Evolutionary conservation across 1,284 basidiomycete genomes (phyloP).

Genomic region (Ustilago vetiveriae): DNA sequence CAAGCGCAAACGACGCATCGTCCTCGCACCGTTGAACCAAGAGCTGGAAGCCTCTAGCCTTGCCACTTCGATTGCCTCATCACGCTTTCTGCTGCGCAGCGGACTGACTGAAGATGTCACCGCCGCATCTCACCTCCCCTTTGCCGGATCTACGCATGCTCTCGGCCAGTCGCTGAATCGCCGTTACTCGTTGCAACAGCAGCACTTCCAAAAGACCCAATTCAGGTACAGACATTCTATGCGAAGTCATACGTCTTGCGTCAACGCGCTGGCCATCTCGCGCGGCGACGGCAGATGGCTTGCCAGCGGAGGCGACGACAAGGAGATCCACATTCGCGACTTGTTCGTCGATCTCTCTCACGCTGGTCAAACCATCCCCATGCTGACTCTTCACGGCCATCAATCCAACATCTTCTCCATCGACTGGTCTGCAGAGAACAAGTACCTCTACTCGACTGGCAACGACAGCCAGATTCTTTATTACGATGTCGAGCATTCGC

Average conservation of each 20-base stretch:
- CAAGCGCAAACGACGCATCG: background rate
- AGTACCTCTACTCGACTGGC: constrained; percentile 34
- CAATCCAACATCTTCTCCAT: constrained; percentile 46
- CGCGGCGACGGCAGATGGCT: constrained; percentile 29
- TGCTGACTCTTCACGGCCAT: constrained; percentile 30
- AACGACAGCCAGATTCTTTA: constrained; percentile 40
- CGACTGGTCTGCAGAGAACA: constrained; percentile 31
- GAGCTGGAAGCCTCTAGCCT: too few species aligned
- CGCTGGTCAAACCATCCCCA: constrained; percentile 2
- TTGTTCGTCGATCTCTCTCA: constrained; percentile 17
- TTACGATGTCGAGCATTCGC: constrained; percentile 41
- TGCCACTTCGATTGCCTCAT: background rate
- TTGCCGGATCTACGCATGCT: background rate
- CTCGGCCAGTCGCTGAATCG: constrained; percentile 5
- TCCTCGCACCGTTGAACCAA: too few species aligned
- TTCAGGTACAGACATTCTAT: constrained; percentile 2
- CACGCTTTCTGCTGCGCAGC: constrained; percentile 1
- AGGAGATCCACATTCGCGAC: constrained; percentile 34
- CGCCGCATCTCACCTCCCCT: constrained; percentile 5
- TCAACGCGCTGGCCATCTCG: constrained; percentile 45
- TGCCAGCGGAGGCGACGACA: constrained; percentile 34
- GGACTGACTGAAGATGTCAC: background rate
- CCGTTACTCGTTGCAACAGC: constrained; percentile 1
- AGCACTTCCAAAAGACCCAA: background rate
- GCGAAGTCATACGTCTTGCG: constrained; percentile 23